Base-by-base conservation (phyloP, 1,139 yeast genomes). In the Citeromyces hawaiiensis region DNA sequence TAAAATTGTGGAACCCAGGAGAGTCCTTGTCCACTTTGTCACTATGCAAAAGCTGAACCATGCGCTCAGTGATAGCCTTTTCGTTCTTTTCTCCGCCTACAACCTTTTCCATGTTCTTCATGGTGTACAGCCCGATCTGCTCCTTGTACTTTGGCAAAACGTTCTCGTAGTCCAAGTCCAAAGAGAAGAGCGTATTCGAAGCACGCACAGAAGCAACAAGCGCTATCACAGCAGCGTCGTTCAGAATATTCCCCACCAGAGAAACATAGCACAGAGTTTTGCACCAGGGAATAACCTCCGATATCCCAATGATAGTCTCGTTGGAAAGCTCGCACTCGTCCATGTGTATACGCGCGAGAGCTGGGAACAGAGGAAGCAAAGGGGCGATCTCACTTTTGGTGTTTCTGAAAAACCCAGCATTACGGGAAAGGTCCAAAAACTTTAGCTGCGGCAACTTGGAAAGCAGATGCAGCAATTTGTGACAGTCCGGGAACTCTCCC, bases 161-260 rank as follows among this genome's bases (percentile, higher is more conserved):
- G 43, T 69, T 58, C 39, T 73, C 82, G 47, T 74, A 72, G 52
- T 86, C 94, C 40, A 85, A 61, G 49, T 85, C 94, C 40, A 88
- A 60, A 2, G 81, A 76, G 47, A 76, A 76, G 21, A 88, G 63
- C 4, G 82, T 67, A 25, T 63, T 63, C 0, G 93, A 79, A 30
- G 68, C 60, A 51, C 79, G 78, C 3, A 83, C 77, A 2, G 94
- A 80, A 8, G 79, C 70, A 48, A 85, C 81, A 18, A 87, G 56
- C 0, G 87, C 69, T 1, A 80, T 85, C 33, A 78, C 73, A 14
- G 83, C 73, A 2, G 63, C 60, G 9, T 57, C 50, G 41, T 76
- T 76, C 40, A 81, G 50, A 23, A 64, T 55, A 44, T 76, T 79
- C 0, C 91, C 91, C 7, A 67, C 42, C 30, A 82, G 49, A 2